Conservation (phyloP, 768 basidiomycete genomes). For the Boletus sp. region DNA sequence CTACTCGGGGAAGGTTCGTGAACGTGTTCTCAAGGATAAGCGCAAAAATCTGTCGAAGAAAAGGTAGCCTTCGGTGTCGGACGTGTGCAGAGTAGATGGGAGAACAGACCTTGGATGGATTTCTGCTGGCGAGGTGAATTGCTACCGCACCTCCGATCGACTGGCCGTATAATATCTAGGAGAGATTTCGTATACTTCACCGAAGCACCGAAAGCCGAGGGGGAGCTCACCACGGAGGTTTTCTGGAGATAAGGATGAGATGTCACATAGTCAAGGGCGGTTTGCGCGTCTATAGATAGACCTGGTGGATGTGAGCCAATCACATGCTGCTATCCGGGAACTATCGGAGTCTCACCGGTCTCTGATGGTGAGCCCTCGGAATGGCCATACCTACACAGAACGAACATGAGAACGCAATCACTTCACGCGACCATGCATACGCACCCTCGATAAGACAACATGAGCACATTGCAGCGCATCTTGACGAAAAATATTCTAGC, state of each 20-base stretch:
- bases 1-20: conserved; percentile 74
- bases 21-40: conserved; percentile 95
- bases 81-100: background rate
- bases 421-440: conserved; percentile 18
- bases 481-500: conserved; percentile 77
- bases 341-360: conserved; percentile 49
- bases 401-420: background rate
- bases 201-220: background rate
- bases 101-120: conserved; percentile 57
- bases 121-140: conserved; percentile 81
- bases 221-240: conserved; percentile 60
- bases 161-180: conserved; percentile 75
- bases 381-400: conserved; percentile 66
- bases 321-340: background rate
- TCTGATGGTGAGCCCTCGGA: conserved; percentile 89
- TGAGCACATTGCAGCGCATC: conserved; percentile 90
- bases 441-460: conserved; percentile 92
- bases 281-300: conserved; percentile 81
- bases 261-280: conserved; percentile 71
- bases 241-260: conserved; percentile 60
- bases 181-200: background rate
- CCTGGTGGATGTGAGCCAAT: conserved; percentile 40
- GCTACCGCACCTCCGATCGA: conserved; percentile 93
- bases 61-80: background rate
- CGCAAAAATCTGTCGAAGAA: conserved; percentile 55